Conservation (phyloP, 192 early-diverging fungal species). For the Coemansia sp. region DNA sequence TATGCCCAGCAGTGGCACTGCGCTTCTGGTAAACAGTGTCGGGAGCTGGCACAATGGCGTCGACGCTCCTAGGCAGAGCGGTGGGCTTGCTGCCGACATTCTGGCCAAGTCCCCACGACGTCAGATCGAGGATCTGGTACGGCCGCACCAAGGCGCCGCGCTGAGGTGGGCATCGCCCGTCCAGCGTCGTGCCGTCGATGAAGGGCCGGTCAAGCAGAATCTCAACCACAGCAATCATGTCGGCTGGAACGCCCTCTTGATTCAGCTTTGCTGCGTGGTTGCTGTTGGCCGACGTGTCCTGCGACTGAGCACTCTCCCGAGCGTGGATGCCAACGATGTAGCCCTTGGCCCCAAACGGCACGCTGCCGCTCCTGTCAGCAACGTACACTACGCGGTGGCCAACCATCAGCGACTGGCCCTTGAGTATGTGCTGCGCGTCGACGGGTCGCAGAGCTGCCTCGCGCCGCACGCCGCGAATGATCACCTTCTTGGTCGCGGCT, state of each 20-base stretch:
- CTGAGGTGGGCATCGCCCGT: conserved; percentile 71
- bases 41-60: conserved; percentile 27
- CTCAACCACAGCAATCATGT: conserved; percentile 72
- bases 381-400: conserved; percentile 86
- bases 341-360: conserved; percentile 81
- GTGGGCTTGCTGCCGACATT: conserved; percentile 20
- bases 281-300: conserved; percentile 32
- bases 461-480: conserved; percentile 43
- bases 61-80: conserved; percentile 27
- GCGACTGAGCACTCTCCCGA: conserved; percentile 11
- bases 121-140: conserved; percentile 73
- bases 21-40: conserved; percentile 11
- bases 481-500: conserved; percentile 17
- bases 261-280: conserved; percentile 67
- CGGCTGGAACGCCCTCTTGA: conserved; percentile 48
- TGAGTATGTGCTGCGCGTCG: conserved; percentile 72
- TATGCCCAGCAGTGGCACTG: conserved; percentile 10
- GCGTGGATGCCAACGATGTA: conserved; percentile 77
- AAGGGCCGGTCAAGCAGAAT: conserved; percentile 86
- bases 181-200: conserved; percentile 77
- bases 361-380: conserved; percentile 64
- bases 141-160: conserved; percentile 73
- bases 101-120: conserved; percentile 48
- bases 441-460: conserved; percentile 74
- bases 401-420: conserved; percentile 75